Base-by-base conservation (phyloP, 148 eudicot genomes). In the Fagopyrum esculentum region DNA sequence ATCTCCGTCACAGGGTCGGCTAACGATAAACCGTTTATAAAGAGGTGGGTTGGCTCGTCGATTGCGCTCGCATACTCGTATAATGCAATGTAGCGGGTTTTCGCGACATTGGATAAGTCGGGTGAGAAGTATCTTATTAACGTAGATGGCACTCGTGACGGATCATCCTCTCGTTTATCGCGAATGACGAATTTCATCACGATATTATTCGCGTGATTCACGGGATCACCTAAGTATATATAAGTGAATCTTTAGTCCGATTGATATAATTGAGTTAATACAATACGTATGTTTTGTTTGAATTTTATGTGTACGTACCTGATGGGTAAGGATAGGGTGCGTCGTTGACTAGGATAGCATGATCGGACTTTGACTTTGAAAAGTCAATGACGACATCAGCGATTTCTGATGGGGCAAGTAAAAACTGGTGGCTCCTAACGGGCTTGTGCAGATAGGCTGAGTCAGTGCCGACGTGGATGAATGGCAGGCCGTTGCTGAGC, bases 401-500 rank as follows among this genome's bases (percentile, higher is more conserved):
- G n/a, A 93, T 93, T 74, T 93, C 98, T 3, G 98, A 90, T 15
- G 98, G 98, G 4, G 90, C 89, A 15, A 93, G 8, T 4, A 93
- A 81, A 19, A 84, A 59, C 11, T 78, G 64, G 4, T 77, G 85
- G 40, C 81, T 55, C 3, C 8, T 29, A 19, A 80, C 75, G 2
- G 98, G 90, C 6, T 72, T 79, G 8, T 78, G 79, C 44, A 80
- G 76, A 77, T 93, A 93, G 0, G 83, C 85, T 0, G 98, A 90
- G 78, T 93, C 98, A 6, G 96, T 88, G n/a, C 80, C 93, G 9
- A 93, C 82, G 60, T 85, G 90, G 52, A 86, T 74, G 64, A 93
- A 93, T 7, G 71, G 55, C 12, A 89, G 82, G 30, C 84, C 89
- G 59, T 90, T 87, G 59, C 77, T 78, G 59, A 93, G 82, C 54